Percentiles rank a stretch among this genome's conserved stretches.
Evolutionary conservation across 2,329 filamentous ascomycete species (phyloP).

Genomic region (Aspergillus phoenicis): DNA sequence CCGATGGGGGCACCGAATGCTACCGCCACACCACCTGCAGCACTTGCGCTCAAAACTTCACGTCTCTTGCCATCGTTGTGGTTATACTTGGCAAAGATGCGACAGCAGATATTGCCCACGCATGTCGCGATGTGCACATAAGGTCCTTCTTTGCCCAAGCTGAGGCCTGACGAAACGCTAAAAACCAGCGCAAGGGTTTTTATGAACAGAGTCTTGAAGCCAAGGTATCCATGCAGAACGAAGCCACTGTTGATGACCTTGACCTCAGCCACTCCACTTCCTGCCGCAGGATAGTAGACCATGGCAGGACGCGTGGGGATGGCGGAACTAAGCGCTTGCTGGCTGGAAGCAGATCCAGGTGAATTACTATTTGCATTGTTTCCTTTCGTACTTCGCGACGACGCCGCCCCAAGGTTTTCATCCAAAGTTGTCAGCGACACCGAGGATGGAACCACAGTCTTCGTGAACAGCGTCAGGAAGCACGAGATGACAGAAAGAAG

Average conservation of each 20-base stretch:
- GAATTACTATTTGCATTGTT: slow-evolving; percentile 48
- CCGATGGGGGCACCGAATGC: slow-evolving; percentile 90
- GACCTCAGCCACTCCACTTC: slow-evolving; percentile 94
- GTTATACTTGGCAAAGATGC: slow-evolving; percentile 92
- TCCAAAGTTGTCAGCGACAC: slow-evolving; percentile 86
- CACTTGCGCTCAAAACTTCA: slow-evolving; percentile 89
- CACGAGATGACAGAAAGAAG: slow-evolving; percentile 72
- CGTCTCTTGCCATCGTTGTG: slow-evolving; percentile 90
- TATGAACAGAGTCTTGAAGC: slow-evolving; percentile 79
- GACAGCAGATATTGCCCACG: slow-evolving; percentile 91
- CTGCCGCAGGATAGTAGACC: slow-evolving; percentile 93
- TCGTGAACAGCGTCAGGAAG: slow-evolving; percentile 81
- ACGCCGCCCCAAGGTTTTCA: slow-evolving; percentile 80
- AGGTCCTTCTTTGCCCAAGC: slow-evolving; percentile 90
- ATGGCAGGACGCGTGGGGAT: slow-evolving; percentile 63
- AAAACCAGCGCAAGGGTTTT: slow-evolving; percentile 83
- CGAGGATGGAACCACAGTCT: slow-evolving; percentile 87
- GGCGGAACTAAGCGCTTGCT: slow-evolving; percentile 37
- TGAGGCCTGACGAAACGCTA: slow-evolving; percentile 89
- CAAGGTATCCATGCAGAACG: slow-evolving; percentile 92
- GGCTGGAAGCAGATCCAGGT: slow-evolving; percentile 45
- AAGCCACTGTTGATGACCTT: slow-evolving; percentile 98
- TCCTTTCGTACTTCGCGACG: slow-evolving; percentile 48
- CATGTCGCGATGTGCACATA: slow-evolving; percentile 98
- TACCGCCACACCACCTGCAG: slow-evolving; percentile 88